Percentiles rank a stretch among this genome's conserved stretches.
These are phyloP conservation scores for Tothia fuscella DNA, from an alignment of 2,329 filamentous ascomycete species.

Conservation along the genomic window DNA sequence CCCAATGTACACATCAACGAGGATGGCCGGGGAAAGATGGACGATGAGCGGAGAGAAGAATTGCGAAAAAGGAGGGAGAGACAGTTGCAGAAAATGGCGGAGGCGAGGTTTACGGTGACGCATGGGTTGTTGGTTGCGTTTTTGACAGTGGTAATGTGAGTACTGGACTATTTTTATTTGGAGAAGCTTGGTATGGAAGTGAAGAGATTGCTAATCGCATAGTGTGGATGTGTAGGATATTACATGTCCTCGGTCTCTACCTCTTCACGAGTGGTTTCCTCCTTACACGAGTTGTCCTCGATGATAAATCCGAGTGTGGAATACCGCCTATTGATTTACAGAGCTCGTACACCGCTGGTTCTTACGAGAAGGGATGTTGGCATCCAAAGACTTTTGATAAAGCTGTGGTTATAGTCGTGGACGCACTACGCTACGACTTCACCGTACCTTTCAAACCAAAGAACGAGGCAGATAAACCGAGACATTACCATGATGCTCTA, in stretches of 20 bases:
- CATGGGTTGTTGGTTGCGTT: slow-evolving; percentile 48
- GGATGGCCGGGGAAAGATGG: background rate
- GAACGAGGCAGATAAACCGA: slow-evolving; percentile 34
- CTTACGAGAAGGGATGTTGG: slow-evolving; percentile 65
- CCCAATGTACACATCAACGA: background rate
- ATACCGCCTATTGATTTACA: slow-evolving; percentile 44
- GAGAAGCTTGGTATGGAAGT: background rate
- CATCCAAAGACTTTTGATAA: slow-evolving; percentile 89
- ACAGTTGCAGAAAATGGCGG: slow-evolving; percentile 23
- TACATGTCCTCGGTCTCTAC: slow-evolving; percentile 73
- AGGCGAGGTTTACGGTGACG: slow-evolving; percentile 40
- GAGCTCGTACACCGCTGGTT: slow-evolving; percentile 23
- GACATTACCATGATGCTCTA: slow-evolving; percentile 76
- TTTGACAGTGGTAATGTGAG: slow-evolving; percentile 54
- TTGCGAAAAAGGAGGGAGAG: background rate
- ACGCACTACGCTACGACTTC: slow-evolving; percentile 94
- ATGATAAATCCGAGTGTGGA: slow-evolving; percentile 66
- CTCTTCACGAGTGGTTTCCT: slow-evolving; percentile 95
- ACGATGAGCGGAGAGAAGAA: background rate
- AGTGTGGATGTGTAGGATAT: slow-evolving; percentile 31
- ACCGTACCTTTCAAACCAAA: slow-evolving; percentile 62
- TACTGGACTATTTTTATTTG: background rate
- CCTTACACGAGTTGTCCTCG: slow-evolving; percentile 69
- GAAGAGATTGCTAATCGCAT: background rate
- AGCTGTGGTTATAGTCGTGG: slow-evolving; percentile 79